A percentile compares a stretch with the other conserved stretches of the same genome.
phyloP scores from a whole-genome alignment of 371 early-diverging fungal species.

The Lichtheimia hyalospora region DNA sequence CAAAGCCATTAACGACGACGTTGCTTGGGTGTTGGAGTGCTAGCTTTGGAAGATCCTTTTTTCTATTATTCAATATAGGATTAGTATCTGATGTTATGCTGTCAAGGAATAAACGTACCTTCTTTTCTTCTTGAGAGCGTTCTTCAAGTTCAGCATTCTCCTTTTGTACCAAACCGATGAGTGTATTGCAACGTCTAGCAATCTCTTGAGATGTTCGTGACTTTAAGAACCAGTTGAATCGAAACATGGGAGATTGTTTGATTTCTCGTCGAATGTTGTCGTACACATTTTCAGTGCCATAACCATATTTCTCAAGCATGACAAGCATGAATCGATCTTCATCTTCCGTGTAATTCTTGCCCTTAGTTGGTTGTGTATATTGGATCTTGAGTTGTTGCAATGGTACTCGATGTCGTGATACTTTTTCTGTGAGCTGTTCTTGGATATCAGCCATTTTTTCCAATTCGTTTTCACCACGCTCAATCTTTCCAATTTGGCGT shows the following conservation, averaged over 20 bases:
- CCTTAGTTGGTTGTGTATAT: slow-evolving; percentile 78
- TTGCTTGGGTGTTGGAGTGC: slow-evolving; percentile 13
- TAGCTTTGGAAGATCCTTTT: slow-evolving; percentile 14
- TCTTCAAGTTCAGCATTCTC: slow-evolving; percentile 57
- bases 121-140: slow-evolving; percentile 35
- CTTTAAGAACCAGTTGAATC: slow-evolving; percentile 98
- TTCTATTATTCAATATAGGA: slow-evolving; percentile 3
- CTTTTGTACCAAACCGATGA: slow-evolving; percentile 67
- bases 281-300: slow-evolving; percentile 89
- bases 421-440: slow-evolving; percentile 72
- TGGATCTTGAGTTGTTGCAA: slow-evolving; percentile 85
- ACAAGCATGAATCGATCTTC: slow-evolving; percentile 96
- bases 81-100: neutral
- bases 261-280: slow-evolving; percentile 89
- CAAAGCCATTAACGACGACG: slow-evolving; percentile 14
- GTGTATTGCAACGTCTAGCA: slow-evolving; percentile 76
- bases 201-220: slow-evolving; percentile 86
- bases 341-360: slow-evolving; percentile 92
- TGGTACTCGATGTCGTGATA: slow-evolving; percentile 73
- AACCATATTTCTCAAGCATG: slow-evolving; percentile 85
- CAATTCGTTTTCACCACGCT: slow-evolving; percentile 85
- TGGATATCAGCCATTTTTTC: slow-evolving; percentile 81
- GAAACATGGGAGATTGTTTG: slow-evolving; percentile 80
- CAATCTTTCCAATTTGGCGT: slow-evolving; percentile 83
- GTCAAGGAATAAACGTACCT: slow-evolving; percentile 12